Evolutionary conservation across 2,329 filamentous ascomycete genomes (phyloP), one percentile per base, ranked within the genome.

Genomic region (Pseudocercospora eumusae): DNA sequence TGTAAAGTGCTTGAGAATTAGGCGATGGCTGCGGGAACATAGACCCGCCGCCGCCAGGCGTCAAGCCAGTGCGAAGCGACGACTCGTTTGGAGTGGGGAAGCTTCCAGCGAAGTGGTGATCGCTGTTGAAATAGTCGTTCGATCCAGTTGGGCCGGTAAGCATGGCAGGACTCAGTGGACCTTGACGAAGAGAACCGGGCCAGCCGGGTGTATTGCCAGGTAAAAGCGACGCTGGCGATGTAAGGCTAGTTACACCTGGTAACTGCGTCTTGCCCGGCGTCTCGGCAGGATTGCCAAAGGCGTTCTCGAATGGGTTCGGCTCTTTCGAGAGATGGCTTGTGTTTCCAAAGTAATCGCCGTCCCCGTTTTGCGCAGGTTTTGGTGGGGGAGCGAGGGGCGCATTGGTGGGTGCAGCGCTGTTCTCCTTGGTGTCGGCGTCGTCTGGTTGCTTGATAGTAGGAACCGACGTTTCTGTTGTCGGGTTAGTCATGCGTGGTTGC

Each of bases 51-150:
- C 93, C 93, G 64, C 95, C 95, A 54, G 95, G 95, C 57, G 95
- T 98, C 68, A 98, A 79, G 60, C 95, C 95, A 63, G 92, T 95
- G 64, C 95, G 85, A 57, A 98, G 81, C 2, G 92, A 96, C 7
- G 93, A 98, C 79, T 99, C 95, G 85, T 97, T 97, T 0, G 93
- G 93, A 3, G 95, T 98, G 4, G 92, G 91, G 73, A 96, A 96
- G 58, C 91, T 90, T 70, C 92, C 88, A 67, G 90, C 86, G 66
- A 96, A 89, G 57, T 88, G 88, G 71, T 96, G 92, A 69, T 86
- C 85, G 63, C 72, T 73, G 65, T 71, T 75, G 74, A 97, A 96
- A 79, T 97, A 98, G 75, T 97, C 92, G 75, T 85, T 89, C 59
- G 79, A 77, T 49, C 80, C 81, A 21, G 85, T 82, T 44, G 86